Conservation (phyloP, 106 monocot species). For the Acorus gramineus region DNA sequence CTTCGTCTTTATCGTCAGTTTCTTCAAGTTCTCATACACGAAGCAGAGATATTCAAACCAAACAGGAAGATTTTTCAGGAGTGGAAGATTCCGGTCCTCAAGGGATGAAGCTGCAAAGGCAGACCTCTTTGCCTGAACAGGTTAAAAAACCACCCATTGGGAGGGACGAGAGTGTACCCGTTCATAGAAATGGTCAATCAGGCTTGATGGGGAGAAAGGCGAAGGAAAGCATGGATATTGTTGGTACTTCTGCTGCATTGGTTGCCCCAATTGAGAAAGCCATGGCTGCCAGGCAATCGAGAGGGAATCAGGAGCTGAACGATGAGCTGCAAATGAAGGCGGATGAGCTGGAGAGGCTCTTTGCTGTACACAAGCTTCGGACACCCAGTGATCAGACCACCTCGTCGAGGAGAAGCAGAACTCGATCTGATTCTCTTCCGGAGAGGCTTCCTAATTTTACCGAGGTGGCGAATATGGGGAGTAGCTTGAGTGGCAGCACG, state of each 20-base stretch:
- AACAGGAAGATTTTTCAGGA: constrained; percentile 10
- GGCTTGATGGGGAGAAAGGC: constrained; percentile 13
- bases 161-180: constrained; percentile 11
- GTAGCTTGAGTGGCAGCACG: too few relatives aligned
- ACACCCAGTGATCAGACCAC: constrained; percentile 13
- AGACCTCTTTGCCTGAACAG: constrained; percentile 24
- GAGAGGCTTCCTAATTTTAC: constrained; percentile 9
- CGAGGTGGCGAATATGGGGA: neutral
- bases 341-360: constrained; percentile 83
- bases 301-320: constrained; percentile 66
- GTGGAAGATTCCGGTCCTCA: constrained; percentile 2
- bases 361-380: constrained; percentile 78
- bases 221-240: constrained; percentile 16
- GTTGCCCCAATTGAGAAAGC: constrained; percentile 12
- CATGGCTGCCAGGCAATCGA: constrained; percentile 29
- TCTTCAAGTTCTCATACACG: neutral
- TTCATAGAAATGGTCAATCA: constrained; percentile 6
- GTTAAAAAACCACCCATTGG: constrained; percentile 14
- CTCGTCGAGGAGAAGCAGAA: constrained; percentile 44
- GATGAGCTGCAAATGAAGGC: constrained; percentile 80
- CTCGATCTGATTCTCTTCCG: constrained; percentile 10
- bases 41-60: constrained; percentile 2
- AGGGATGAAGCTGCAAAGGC: constrained; percentile 19
- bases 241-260: constrained; percentile 7
- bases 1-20: too few relatives aligned